Base-by-base conservation (phyloP, 495 filamentous ascomycete species). In the Delitschia confertaspora region DNA sequence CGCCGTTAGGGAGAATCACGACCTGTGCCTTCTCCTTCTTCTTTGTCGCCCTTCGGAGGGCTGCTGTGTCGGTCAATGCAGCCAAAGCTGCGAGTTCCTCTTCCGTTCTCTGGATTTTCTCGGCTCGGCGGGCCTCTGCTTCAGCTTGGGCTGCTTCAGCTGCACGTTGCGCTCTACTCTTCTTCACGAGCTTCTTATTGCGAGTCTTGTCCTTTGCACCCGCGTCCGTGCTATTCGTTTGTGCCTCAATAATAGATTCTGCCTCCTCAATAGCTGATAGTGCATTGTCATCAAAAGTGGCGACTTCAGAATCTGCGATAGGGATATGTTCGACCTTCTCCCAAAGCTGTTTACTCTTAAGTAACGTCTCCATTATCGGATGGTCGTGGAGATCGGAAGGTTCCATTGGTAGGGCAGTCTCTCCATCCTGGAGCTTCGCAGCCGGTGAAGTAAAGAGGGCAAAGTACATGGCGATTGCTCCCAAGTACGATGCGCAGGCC, bases 391-490 rank as follows among this genome's bases (percentile, higher is more conserved):
- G 68, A 53, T 91, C 76, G 23, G 72, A 65, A 3, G 88, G 78
- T 3, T 82, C 67, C 61, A 80, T 69, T 10, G 75, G 62, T n/a
- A 65, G 34, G 7, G 65, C 62, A 11, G 69, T 65, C 9, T 38
- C 34, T 1, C 57, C 56, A 26, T 69, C 66, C 11, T 74, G 54
- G n/a, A n/a, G n/a, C n/a, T n/a, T n/a, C 34, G 76, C 65, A 10
- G 82, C 70, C 1, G 80, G 72, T 2, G 85, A 93, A 19, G 85
- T 82, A 20, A 96, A 66, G 29, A 96, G 71, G 42, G 86, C 83
- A 60, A 98, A 95, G 61, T 96, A 98, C 78, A 95, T 86, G 43
- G 81, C 78, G 55, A 96, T 69, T 0, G 85, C 71, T 25, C 81
- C 88, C 13, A 96, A 67, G 60, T 96, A 95, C 33, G 86, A 79